Evolutionary conservation across 2,329 filamentous ascomycete species (phyloP).

Genomic region (Talaromyces pinophilus): DNA sequence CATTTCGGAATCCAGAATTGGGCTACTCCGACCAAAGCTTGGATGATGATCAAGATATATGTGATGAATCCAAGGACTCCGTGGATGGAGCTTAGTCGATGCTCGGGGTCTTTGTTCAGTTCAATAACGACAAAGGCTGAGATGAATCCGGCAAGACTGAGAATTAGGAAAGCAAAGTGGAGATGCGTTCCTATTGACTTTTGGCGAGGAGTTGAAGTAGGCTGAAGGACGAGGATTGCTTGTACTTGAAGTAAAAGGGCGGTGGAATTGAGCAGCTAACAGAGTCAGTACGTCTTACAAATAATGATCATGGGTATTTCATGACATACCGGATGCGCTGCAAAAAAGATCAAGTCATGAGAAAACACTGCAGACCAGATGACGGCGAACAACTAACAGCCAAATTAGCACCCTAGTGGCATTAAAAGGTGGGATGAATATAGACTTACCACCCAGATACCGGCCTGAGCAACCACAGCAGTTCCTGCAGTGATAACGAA

Average conservation of each 20-base stretch:
- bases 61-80: slow-evolving; percentile 79
- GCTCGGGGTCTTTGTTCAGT: slow-evolving; percentile 73
- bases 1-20: slow-evolving; percentile 71
- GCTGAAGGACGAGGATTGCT: slow-evolving; percentile 82
- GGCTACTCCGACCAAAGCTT: slow-evolving; percentile 77
- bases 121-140: slow-evolving; percentile 49
- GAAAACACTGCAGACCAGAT: slow-evolving; percentile 78
- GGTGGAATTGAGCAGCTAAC: slow-evolving; percentile 57
- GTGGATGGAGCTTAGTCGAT: slow-evolving; percentile 73
- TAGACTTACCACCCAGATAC: slow-evolving; percentile 64
- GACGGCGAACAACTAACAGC: slow-evolving; percentile 63
- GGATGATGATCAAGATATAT: slow-evolving; percentile 67
- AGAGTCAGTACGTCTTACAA: background rate
- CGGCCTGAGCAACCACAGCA: slow-evolving; percentile 75
- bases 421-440: background rate
- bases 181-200: slow-evolving; percentile 64
- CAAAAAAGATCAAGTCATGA: slow-evolving; percentile 75
- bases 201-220: slow-evolving; percentile 74
- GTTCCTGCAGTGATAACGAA: slow-evolving; percentile 61
- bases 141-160: slow-evolving; percentile 50
- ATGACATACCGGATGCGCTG: slow-evolving; percentile 76
- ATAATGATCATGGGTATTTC: background rate
- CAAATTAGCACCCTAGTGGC: slow-evolving; percentile 13
- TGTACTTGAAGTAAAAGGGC: slow-evolving; percentile 76
- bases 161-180: slow-evolving; percentile 68